Conservation (phyloP, 2,329 filamentous ascomycete genomes). For the Xenoacremonium recifei region DNA sequence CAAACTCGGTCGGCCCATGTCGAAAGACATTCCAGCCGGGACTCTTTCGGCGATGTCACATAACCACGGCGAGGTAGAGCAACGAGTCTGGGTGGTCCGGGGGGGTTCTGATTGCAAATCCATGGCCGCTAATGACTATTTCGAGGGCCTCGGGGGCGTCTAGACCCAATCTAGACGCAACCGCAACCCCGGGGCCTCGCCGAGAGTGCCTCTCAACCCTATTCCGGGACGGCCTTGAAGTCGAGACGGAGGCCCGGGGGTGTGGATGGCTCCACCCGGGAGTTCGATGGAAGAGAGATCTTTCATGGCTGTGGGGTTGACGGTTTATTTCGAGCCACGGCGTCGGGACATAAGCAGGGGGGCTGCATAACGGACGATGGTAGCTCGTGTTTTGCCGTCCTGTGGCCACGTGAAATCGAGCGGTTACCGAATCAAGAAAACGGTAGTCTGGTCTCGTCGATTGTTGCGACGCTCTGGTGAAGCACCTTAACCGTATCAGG, state of each 20-base stretch:
- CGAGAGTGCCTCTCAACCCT: constrained; percentile 13
- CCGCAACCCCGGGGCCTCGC: constrained; percentile 1
- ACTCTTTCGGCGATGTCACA: too few relatives aligned
- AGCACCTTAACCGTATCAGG: too few relatives aligned
- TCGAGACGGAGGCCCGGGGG: constrained; percentile 19
- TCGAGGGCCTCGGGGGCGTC: too few relatives aligned
- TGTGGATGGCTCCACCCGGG: constrained; percentile 19
- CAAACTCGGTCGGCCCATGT: too few relatives aligned
- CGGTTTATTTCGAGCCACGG: constrained; percentile 21
- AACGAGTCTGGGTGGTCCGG: too few relatives aligned
- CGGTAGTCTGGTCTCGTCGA: too few relatives aligned
- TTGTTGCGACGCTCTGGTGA: too few relatives aligned
- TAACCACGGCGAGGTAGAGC: too few relatives aligned
- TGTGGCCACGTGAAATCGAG: constrained; percentile 16
- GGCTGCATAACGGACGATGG: constrained; percentile 14
- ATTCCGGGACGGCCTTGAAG: constrained; percentile 18
- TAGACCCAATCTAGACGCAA: too few relatives aligned
- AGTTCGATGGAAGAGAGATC: constrained; percentile 7
- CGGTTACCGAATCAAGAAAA: background rate
- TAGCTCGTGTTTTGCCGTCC: constrained; percentile 20
- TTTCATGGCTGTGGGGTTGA: constrained; percentile 18
- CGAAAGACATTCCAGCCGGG: too few relatives aligned
- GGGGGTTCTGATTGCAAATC: too few relatives aligned
- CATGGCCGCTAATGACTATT: too few relatives aligned
- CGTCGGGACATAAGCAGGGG: constrained; percentile 18